Evolutionary conservation across 163 green algal species (phyloP), one percentile per base, ranked within the genome.

Genomic region (Scenedesmus sp.): DNA sequence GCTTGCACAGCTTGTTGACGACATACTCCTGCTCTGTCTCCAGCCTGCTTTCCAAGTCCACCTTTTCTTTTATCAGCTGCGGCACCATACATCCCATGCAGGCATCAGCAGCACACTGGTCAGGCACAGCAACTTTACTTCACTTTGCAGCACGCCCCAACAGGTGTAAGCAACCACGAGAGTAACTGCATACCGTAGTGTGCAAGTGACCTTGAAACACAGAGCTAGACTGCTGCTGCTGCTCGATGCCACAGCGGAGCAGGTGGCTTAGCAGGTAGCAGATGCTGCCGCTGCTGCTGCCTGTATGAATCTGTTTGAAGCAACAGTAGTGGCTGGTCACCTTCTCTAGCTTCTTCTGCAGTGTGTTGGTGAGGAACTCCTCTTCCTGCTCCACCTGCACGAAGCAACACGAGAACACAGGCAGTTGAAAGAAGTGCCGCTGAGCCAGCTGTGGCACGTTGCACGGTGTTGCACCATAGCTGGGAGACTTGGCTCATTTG

Each of bases 11-110:
- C 67, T 96, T 97, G 94, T 98, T 97, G 20, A 97, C 94, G 16
- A 98, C 97, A 86, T 97, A 96, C 95, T 98, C 97, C 89, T 97
- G 94, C 94, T 98, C 97, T 6, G 94, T 94, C 90, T 98, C 97
- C 64, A 98, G 93, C 64, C 95, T 84, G 90, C 96, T 97, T 90
- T 99, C 97, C 88, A 99, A 92, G n/a, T 97, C 94, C 23, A 97
- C 94, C 93, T 98, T 98, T 88, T 98, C 96, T 57, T 93, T 94
- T 77, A 94, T 93, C 79, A 98, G 94, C 93, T 97, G 84, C 46
- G 46, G 70, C 70, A 79, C 6, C 10, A 79, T 52, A 6, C 70
- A 79, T 76, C 23, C 46, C 23, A 52, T 3, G 6, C 16, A 23
- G 12, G 8, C 62, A 18, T 52, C 23, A 79, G 70, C 70, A 79